Base-by-base conservation (phyloP, 306 rosid genomes). In the Amphicarpaea edgeworthii region DNA sequence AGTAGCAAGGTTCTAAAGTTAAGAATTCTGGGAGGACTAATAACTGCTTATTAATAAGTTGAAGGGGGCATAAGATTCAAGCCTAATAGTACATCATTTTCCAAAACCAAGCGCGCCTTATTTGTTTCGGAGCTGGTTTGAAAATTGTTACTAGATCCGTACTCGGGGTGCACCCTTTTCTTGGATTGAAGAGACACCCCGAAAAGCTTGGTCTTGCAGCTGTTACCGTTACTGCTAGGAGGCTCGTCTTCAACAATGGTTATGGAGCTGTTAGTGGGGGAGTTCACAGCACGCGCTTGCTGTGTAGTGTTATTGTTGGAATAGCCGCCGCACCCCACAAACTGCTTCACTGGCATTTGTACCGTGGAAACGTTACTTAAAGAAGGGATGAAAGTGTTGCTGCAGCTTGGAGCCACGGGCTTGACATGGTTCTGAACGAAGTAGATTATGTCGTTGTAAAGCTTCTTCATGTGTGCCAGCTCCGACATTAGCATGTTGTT, bases 31-130 rank as follows among this genome's bases (percentile, higher is more conserved):
- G 76, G 17, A 58, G 16, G 19, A 46, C 82, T 89, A 14, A 14
- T 28, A 28, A 28, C 32, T 30, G 0, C 37, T 30, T 3, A 30
- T 34, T 26, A 58, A 86, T 82, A 85, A 34, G 82, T 58, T 10
- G 93, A 87, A 55, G 97, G 87, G 79, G 96, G 96, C 97, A 90
- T 93, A 47, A 93, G 97, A 82, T 90, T 88, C 75, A 90, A 88
- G 53, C 90, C 91, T 74, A 92, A 85, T 47, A 61, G 32, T 8
- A 88, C 91, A 81, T 88, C 86, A 42, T 87, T 88, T 55, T 85
- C 94, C 75, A 90, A 43, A 30, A 88, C 78, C 78, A 87, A 68
- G 45, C 92, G 88, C 43, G 89, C 66, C 72, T 87, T 90, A 19
- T 64, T 86, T 0, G 86, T 80, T 32, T 87, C 88, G 28, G 66